Base-by-base conservation (phyloP, 129 eudicot genomes). In the Helichrysum umbraculigerum region DNA sequence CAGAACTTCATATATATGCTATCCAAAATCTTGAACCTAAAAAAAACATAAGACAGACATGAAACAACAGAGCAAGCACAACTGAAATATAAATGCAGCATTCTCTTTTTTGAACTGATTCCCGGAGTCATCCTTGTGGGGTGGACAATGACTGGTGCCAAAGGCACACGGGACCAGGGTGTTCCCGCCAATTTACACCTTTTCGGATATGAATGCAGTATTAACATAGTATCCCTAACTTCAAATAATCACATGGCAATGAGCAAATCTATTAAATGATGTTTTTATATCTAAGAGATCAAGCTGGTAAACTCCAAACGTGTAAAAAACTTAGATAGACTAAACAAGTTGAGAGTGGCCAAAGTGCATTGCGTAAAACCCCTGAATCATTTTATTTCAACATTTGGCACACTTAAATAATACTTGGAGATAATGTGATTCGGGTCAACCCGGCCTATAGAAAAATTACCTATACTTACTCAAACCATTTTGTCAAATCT, bases 11-110 rank as follows among this genome's bases (percentile, higher is more conserved):
- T 8, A 39, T 16, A 25, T 35, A 56, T 25, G 28, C 11, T 7
- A 50, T 25, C 58, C 39, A 72, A 62, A 35, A 80, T 80, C 32
- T 14, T 8, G 28, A 42, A 8, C 37, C 59, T 14, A n/a, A 34
- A 10, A n/a, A 47, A 17, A 35, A 57, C 60, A 65, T 7, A 75
- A 52, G 52, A 32, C 72, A 51, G 20, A 63, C n/a, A 20, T 5
- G 29, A 78, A 71, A 52, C 72, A 71, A 60, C 35, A 0, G 4
- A 25, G 54, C 54, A 47, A 47, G 54, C 50, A 47, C 12, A 65
- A 32, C 2, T 47, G 63, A 39, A 78, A 7, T 7, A 21, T 20
- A 14, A 65, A 3, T 29, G 25, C 62, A 71, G 29, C 47, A 78
- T 29, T 33, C 1, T 9, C 12, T 3, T 16, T n/a, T 78, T 21